Evolutionary conservation across 1,284 basidiomycete species (phyloP).

Genomic region (Phaffia rhodozyma): DNA sequence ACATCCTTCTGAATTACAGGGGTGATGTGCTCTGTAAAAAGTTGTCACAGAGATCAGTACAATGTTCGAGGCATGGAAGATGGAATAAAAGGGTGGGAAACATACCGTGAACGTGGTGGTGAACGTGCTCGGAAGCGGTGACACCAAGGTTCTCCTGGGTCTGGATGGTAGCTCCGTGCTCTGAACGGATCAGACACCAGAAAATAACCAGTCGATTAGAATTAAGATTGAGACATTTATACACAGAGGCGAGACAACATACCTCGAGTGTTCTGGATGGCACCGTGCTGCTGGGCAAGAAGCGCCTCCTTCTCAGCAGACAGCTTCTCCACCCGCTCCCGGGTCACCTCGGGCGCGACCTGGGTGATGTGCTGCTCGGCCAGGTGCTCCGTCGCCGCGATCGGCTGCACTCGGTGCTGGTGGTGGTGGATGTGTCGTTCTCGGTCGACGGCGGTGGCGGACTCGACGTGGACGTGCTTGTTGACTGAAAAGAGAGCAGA

Average conservation of each 20-base stretch:
- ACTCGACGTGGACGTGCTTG: background rate
- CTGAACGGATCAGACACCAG: background rate
- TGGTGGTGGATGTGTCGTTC: slow-evolving; percentile 34
- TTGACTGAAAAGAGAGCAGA: background rate
- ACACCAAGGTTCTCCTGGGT: slow-evolving; percentile 11
- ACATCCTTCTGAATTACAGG: background rate
- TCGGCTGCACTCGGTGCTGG: slow-evolving; percentile 35
- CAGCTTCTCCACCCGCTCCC: slow-evolving; percentile 34
- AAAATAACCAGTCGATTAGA: slow-evolving; percentile 13
- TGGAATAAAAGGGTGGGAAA: slow-evolving; percentile 21
- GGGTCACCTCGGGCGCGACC: slow-evolving; percentile 26
- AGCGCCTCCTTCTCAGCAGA: slow-evolving; percentile 34
- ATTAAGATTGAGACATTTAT: background rate
- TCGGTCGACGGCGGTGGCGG: slow-evolving; percentile 27
- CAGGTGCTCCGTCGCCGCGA: slow-evolving; percentile 27
- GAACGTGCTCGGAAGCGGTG: slow-evolving; percentile 31
- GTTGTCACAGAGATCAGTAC: slow-evolving; percentile 28
- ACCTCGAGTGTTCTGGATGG: slow-evolving; percentile 27
- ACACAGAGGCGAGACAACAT: slow-evolving; percentile 23
- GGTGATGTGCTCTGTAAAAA: slow-evolving; percentile 20
- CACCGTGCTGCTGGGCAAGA: slow-evolving; percentile 30
- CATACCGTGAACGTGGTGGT: slow-evolving; percentile 33
- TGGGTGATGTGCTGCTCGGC: slow-evolving; percentile 29
- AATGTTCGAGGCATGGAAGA: slow-evolving; percentile 15
- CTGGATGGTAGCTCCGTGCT: background rate